Conservation (phyloP, 2,329 filamentous ascomycete species). For the Sporothrix brasiliensis region DNA sequence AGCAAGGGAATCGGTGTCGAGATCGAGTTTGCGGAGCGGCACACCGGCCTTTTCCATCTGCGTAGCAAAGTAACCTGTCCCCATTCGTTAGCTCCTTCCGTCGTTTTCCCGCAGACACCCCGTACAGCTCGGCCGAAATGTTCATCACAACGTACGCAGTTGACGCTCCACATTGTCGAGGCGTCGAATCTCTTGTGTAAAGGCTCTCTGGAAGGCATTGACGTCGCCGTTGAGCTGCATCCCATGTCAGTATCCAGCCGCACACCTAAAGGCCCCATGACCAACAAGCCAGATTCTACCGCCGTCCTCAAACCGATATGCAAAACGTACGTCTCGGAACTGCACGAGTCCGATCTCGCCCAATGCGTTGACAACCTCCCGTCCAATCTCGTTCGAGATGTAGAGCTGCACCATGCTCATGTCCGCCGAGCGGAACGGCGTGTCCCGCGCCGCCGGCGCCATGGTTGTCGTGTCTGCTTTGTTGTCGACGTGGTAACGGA, state of each 20-base stretch:
- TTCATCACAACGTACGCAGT: slow-evolving; percentile 68
- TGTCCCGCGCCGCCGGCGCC: slow-evolving; percentile 73
- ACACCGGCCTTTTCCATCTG: slow-evolving; percentile 96
- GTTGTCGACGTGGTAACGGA: not conserved
- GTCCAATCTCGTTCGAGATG: slow-evolving; percentile 97
- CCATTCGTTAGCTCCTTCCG: too few relatives aligned
- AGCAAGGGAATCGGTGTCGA: slow-evolving; percentile 84
- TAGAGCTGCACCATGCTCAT: slow-evolving; percentile 99
- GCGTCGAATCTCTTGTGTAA: slow-evolving; percentile 94
- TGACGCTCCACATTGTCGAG: slow-evolving; percentile 98
- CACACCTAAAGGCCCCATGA: not conserved
- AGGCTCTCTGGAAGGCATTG: slow-evolving; percentile 93
- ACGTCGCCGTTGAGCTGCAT: slow-evolving; percentile 87
- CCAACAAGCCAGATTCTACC: too few relatives aligned
- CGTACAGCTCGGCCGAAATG: too few relatives aligned
- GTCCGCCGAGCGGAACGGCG: slow-evolving; percentile 98
- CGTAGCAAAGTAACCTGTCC: slow-evolving; percentile 80
- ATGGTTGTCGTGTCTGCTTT: slow-evolving; percentile 48
- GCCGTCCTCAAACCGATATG: too few relatives aligned
- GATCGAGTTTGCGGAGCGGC: slow-evolving; percentile 82
- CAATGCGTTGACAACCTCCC: slow-evolving; percentile 94
- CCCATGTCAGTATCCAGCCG: slow-evolving; percentile 33
- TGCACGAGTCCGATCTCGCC: slow-evolving; percentile 96
- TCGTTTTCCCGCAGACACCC: too few relatives aligned
- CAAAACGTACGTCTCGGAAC: slow-evolving; percentile 82